A percentile compares a stretch with the other conserved stretches of the same genome.
Evolutionary conservation across 495 filamentous ascomycete genomes (phyloP).

Genomic region (Elasticomyces elasticus): DNA sequence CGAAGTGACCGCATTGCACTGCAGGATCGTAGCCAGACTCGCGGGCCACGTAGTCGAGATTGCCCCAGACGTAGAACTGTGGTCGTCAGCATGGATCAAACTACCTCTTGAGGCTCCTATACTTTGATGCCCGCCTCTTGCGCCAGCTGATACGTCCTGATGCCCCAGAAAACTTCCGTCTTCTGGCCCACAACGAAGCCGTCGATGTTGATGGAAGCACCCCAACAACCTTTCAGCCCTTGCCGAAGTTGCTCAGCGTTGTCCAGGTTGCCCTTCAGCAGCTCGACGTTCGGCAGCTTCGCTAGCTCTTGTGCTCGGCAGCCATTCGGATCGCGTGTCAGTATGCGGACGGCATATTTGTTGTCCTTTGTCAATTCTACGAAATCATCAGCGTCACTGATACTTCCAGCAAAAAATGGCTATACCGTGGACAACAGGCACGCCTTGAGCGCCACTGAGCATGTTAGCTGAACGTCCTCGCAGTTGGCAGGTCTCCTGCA

Average conservation of each 20-base stretch:
- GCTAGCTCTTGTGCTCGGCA: slow-evolving; percentile 34
- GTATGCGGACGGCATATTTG: slow-evolving; percentile 37
- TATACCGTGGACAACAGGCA: slow-evolving; percentile 33
- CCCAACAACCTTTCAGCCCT: slow-evolving; percentile 12
- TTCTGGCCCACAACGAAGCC: slow-evolving; percentile 22
- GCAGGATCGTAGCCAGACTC: slow-evolving; percentile 10
- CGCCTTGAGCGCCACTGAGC: slow-evolving; percentile 47
- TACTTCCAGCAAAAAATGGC: background rate
- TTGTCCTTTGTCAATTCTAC: slow-evolving; percentile 34
- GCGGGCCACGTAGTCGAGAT: slow-evolving; percentile 17
- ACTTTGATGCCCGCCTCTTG: slow-evolving; percentile 11
- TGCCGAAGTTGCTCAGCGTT: slow-evolving; percentile 37
- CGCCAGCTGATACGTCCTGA: slow-evolving; percentile 20
- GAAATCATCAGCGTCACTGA: background rate
- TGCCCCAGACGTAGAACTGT: slow-evolving; percentile 23
- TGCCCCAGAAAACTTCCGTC: slow-evolving; percentile 21
- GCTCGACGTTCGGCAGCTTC: slow-evolving; percentile 34
- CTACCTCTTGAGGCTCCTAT: too few species aligned
- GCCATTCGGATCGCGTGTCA: slow-evolving; percentile 40
- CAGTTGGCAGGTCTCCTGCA: too few species aligned
- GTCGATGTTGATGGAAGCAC: slow-evolving; percentile 22
- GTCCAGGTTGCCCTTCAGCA: slow-evolving; percentile 39
- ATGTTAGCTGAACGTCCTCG: too few species aligned
- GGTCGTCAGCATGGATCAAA: background rate
- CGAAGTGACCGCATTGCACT: slow-evolving; percentile 15